Percentiles rank a stretch among this genome's conserved stretches.
phyloP scores from a whole-genome alignment of 1,284 basidiomycete species.

The Heterobasidion occidentale region DNA sequence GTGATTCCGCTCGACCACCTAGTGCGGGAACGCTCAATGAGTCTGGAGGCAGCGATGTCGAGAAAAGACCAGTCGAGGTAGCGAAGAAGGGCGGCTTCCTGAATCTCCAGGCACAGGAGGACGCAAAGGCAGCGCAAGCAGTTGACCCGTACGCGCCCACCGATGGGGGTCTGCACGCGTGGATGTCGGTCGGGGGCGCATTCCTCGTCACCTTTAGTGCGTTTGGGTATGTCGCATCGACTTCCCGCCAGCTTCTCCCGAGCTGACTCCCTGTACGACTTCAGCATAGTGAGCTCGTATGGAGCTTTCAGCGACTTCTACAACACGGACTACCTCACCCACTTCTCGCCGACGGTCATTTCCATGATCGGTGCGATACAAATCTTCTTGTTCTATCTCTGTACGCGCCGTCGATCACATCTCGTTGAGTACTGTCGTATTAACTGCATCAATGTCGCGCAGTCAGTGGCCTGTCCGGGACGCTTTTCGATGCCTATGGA shows the following conservation, averaged over 20 bases:
- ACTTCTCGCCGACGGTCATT: constrained; percentile 19
- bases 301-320: constrained; percentile 21
- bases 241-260: neutral
- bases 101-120: neutral
- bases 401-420: constrained; percentile 8
- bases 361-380: constrained; percentile 22
- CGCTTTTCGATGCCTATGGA: constrained; percentile 18
- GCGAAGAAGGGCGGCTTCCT: no score
- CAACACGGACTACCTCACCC: constrained; percentile 15
- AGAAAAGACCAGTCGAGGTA: neutral
- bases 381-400: constrained; percentile 19
- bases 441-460: neutral
- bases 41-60: neutral
- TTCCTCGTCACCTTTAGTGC: constrained; percentile 16
- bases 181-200: constrained; percentile 17
- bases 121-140: neutral
- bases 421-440: neutral
- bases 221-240: constrained; percentile 14
- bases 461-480: constrained; percentile 14
- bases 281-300: constrained; percentile 17
- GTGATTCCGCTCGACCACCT: neutral
- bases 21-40: neutral
- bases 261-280: neutral
- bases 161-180: constrained; percentile 16
- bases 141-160: constrained; percentile 4